Conservation (phyloP, 2,329 filamentous ascomycete species). For the Ceratocystis albifundus region DNA sequence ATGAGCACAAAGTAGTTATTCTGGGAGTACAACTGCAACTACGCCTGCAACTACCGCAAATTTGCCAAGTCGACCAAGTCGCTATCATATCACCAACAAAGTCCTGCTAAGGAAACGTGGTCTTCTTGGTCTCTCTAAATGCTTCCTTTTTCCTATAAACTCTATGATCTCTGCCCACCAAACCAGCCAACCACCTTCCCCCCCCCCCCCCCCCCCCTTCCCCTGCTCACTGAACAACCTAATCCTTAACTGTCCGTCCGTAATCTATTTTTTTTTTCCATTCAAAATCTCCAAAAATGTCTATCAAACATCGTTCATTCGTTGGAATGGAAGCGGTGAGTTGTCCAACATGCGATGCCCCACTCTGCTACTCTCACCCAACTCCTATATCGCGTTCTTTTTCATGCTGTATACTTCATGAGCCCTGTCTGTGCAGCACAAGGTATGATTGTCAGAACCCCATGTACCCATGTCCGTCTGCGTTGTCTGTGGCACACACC, state of each 20-base stretch:
- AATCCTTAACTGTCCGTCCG: background rate
- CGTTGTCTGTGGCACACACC: constrained; percentile 12
- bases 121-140: constrained; percentile 1
- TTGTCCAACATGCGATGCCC: constrained; percentile 5
- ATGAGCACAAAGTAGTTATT: background rate
- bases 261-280: background rate
- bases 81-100: background rate
- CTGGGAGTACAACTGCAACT: too few species aligned
- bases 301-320: background rate
- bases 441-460: constrained; percentile 13
- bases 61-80: background rate
- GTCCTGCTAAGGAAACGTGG: background rate
- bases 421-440: constrained; percentile 6
- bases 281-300: background rate
- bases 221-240: background rate
- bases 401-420: constrained; percentile 9
- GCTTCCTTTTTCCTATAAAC: constrained; percentile 2
- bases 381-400: constrained; percentile 10
- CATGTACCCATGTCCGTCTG: constrained; percentile 4
- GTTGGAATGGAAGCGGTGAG: constrained; percentile 14
- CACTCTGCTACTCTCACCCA: constrained; percentile 10
- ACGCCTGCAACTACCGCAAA: background rate
- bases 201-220: background rate
- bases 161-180: background rate
- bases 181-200: background rate